Conservation (phyloP, 2,329 filamentous ascomycete species). For the Hymenoscyphus albidus region DNA sequence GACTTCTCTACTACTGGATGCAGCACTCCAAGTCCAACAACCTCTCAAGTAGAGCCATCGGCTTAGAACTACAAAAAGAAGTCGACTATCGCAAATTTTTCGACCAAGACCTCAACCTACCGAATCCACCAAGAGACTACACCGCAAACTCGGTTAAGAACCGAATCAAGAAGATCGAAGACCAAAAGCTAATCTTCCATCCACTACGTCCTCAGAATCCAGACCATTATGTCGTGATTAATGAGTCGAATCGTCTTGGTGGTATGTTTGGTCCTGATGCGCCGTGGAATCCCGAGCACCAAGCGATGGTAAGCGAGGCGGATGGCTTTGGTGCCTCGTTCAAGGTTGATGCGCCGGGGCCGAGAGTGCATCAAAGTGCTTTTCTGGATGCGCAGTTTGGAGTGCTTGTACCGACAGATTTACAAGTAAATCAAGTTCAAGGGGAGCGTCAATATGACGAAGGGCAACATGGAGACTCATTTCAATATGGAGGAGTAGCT, state of each 20-base stretch:
- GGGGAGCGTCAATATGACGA: too few species aligned
- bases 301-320: too few species aligned
- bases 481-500: too few species aligned
- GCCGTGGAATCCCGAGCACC: too few species aligned
- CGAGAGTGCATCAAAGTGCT: too few species aligned
- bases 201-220: neutral
- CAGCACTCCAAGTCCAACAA: neutral
- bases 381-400: too few species aligned
- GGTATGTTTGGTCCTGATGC: neutral
- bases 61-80: neutral
- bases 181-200: neutral
- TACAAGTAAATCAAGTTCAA: too few species aligned
- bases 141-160: neutral
- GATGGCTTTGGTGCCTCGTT: too few species aligned
- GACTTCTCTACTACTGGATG: neutral
- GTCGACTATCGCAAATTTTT: neutral
- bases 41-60: neutral
- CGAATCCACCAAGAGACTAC: neutral
- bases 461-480: too few species aligned
- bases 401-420: too few species aligned
- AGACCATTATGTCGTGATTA: neutral
- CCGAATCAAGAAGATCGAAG: neutral
- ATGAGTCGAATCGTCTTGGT: neutral
- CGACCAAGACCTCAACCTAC: neutral
- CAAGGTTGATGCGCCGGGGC: too few species aligned